Base-by-base conservation (phyloP, 768 basidiomycete genomes). In the Russula earlei region DNA sequence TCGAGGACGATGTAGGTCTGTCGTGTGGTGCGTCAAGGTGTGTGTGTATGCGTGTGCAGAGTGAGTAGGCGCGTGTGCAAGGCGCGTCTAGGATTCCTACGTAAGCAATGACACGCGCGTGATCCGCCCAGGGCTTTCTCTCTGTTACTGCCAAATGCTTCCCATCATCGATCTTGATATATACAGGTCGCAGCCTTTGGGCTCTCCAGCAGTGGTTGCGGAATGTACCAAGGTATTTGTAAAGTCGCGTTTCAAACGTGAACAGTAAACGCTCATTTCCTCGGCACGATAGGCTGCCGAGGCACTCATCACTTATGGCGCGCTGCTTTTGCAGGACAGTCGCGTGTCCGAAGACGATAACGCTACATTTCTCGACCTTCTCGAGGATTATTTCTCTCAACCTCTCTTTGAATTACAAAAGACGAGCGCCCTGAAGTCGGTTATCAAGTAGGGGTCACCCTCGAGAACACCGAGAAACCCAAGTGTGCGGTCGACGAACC, bases 381-480 rank as follows among this genome's bases (percentile, higher is more conserved):
- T 94, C 41, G 94, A 98, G 67, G 91, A 94, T 68, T 98, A 98
- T 69, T 98, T 98, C 66, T 75, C 77, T 7, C 92, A 92, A 67
- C 77, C 84, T 0, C 66, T 75, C 33, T 70, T 71, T 2, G 75
- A 73, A 1, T 73, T 97, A 54, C 74, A 77, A 73, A 75, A 79
- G 94, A 97, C 60, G 84, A 90, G 66, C 80, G 83, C 17, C 90
- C 91, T 0, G 90, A 96, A 62, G 72, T 90, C 11, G 83, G 87
- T 53, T 97, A 91, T 69, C 94, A 97, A 70, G 84, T 91, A 40
- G 93, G 94, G 2, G 91, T 92, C 5, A 96, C 93, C 5, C 81
- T 95, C n/a, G 91, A 94, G 71, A 92, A 94, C 68, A 97, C 92
- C 2, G 94, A 96, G 72, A 91, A 90, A 64, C 86, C 87, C 36